A percentile compares a stretch with the other conserved stretches of the same genome.
Conservation (phyloP, 202 grass and related monocot species). For the Zizania palustris region DNA sequence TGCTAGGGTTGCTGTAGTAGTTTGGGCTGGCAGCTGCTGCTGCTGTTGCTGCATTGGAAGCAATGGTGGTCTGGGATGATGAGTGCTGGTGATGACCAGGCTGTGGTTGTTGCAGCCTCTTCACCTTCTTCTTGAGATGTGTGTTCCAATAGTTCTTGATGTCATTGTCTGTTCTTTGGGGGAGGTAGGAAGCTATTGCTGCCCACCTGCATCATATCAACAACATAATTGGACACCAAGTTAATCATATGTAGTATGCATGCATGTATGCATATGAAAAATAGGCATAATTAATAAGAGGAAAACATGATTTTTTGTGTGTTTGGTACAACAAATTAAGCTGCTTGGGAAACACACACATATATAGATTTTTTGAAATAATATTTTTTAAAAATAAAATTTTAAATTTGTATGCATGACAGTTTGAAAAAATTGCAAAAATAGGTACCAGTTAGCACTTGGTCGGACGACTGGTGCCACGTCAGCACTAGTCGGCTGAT, state of each 20-base stretch:
- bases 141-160: slow-evolving; percentile 82
- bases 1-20: slow-evolving; percentile 42
- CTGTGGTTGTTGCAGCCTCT: slow-evolving; percentile 45
- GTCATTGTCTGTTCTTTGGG: slow-evolving; percentile 63
- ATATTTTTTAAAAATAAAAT: too few species aligned
- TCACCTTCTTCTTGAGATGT: slow-evolving; percentile 70
- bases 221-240: not conserved
- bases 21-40: slow-evolving; percentile 31
- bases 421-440: too few species aligned
- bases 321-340: too few species aligned
- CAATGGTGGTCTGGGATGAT: slow-evolving; percentile 34
- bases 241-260: not conserved
- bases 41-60: slow-evolving; percentile 2
- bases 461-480: too few species aligned
- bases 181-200: slow-evolving; percentile 70
- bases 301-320: too few species aligned
- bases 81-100: slow-evolving; percentile 35
- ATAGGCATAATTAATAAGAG: not conserved
- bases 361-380: too few species aligned
- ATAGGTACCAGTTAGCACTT: too few species aligned
- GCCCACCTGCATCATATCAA: slow-evolving; percentile 55
- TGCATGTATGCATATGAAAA: not conserved
- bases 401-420: too few species aligned
- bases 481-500: too few species aligned
- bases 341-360: too few species aligned